These are phyloP conservation scores for Aspergillus chevalieri DNA, from an alignment of 2,329 filamentous ascomycete species.

Conservation along the genomic window DNA sequence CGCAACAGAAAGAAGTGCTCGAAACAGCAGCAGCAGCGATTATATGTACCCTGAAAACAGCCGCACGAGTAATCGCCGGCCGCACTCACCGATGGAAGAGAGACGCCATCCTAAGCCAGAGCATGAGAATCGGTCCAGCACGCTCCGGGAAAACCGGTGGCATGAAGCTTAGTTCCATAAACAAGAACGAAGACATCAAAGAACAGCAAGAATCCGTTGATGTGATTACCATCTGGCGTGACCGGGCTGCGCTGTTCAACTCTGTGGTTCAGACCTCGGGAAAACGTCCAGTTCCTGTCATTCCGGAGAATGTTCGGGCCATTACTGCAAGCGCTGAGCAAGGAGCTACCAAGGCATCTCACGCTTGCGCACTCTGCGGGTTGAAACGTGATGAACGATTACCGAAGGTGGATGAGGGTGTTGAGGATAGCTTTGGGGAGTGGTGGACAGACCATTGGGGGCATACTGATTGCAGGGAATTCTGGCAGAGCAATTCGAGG, in stretches of 20 bases:
- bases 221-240: constrained; percentile 67
- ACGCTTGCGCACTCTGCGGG: constrained; percentile 78
- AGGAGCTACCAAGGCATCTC: constrained; percentile 65
- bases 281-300: constrained; percentile 55
- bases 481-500: constrained; percentile 74
- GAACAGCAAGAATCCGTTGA: constrained; percentile 83
- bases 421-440: constrained; percentile 89
- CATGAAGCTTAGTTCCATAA: constrained; percentile 86
- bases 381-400: constrained; percentile 82
- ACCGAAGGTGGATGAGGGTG: constrained; percentile 63
- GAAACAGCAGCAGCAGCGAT: constrained; percentile 19
- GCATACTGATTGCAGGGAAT: constrained; percentile 70
- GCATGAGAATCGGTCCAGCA: constrained; percentile 76
- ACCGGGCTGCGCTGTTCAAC: constrained; percentile 67
- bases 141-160: constrained; percentile 65
- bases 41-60: constrained; percentile 44
- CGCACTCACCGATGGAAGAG: constrained; percentile 86
- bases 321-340: constrained; percentile 56
- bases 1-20: constrained; percentile 36
- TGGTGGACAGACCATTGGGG: constrained; percentile 95
- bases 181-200: constrained; percentile 72
- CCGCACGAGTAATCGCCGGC: constrained; percentile 75
- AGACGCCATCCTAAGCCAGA: constrained; percentile 75
- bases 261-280: constrained; percentile 47
- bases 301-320: constrained; percentile 63